Evolutionary conservation across 306 rosid genomes (phyloP).

Genomic region (Cucumis cinereus): DNA sequence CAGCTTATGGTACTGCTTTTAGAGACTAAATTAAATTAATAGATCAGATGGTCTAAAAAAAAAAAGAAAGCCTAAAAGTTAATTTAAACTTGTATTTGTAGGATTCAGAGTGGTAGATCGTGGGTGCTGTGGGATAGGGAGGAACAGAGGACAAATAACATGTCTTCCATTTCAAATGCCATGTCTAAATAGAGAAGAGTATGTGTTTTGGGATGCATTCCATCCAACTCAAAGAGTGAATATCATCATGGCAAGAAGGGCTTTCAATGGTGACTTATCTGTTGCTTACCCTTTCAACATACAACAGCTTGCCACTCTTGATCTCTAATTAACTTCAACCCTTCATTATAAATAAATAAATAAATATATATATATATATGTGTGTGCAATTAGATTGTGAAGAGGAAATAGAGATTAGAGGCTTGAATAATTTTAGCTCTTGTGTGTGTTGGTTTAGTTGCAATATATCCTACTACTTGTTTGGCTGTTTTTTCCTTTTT

Average conservation of each 20-base stretch:
- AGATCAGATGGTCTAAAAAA: too few relatives aligned
- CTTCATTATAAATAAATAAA: too few relatives aligned
- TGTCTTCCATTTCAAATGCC: conserved; percentile 80
- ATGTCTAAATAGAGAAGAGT: conserved; percentile 45
- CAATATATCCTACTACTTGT: neutral
- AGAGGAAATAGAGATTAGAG: too few relatives aligned
- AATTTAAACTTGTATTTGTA: neutral
- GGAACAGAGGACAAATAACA: conserved; percentile 79
- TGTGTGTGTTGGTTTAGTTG: too few relatives aligned
- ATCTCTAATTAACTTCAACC: too few relatives aligned
- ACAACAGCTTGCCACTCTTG: conserved; percentile 55
- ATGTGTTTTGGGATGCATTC: conserved; percentile 89
- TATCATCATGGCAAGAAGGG: conserved; percentile 49
- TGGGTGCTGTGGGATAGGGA: conserved; percentile 89
- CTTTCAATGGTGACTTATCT: conserved; percentile 44
- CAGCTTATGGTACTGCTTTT: conserved; percentile 37
- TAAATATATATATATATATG: too few relatives aligned
- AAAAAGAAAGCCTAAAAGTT: too few relatives aligned
- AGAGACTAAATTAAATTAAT: too few relatives aligned
- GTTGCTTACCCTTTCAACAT: conserved; percentile 52
- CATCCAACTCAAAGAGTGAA: conserved; percentile 81
- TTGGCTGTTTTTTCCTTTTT: neutral
- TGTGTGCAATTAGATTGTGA: too few relatives aligned
- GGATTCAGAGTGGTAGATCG: conserved; percentile 19
- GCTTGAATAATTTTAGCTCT: too few relatives aligned